Conservation (phyloP, 1,284 basidiomycete species). For the Exsudoporus floridanus region DNA sequence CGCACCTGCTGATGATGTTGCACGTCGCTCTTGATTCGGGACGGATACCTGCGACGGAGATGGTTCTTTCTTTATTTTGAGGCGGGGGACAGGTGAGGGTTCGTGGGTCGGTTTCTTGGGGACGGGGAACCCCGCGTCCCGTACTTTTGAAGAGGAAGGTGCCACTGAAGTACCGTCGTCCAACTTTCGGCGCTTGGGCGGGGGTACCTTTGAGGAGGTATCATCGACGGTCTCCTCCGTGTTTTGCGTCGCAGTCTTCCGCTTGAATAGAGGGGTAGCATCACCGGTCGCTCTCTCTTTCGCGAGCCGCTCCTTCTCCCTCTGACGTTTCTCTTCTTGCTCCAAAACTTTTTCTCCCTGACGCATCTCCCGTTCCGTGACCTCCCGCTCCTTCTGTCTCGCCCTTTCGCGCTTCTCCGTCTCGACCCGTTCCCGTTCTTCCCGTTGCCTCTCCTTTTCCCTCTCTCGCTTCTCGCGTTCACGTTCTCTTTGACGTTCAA, state of each 20-base stretch:
- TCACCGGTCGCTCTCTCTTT: slow-evolving; percentile 21
- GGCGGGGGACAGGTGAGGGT: slow-evolving; percentile 21
- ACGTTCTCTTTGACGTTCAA: slow-evolving; percentile 24
- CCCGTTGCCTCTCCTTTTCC: slow-evolving; percentile 25
- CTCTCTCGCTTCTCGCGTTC: slow-evolving; percentile 22
- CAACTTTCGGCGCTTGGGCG: slow-evolving; percentile 43
- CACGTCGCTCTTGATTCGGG: slow-evolving; percentile 22
- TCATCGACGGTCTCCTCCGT: slow-evolving; percentile 28
- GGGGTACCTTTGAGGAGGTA: slow-evolving; percentile 11
- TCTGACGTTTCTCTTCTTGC: slow-evolving; percentile 27
- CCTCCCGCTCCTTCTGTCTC: slow-evolving; percentile 26
- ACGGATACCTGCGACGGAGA: slow-evolving; percentile 21
- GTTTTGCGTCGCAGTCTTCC: slow-evolving; percentile 36
- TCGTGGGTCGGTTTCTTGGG: slow-evolving; percentile 37
- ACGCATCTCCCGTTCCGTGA: slow-evolving; percentile 26
- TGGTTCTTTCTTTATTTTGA: slow-evolving; percentile 39
- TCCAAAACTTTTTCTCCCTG: slow-evolving; percentile 25
- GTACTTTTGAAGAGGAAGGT: slow-evolving; percentile 18
- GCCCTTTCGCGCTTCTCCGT: slow-evolving; percentile 26
- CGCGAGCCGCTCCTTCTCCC: slow-evolving; percentile 25
- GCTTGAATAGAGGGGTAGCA: slow-evolving; percentile 31
- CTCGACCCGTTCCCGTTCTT: slow-evolving; percentile 23
- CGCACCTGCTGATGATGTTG: slow-evolving; percentile 19
- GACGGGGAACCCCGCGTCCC: slow-evolving; percentile 25
- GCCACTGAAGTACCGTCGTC: slow-evolving; percentile 29